A percentile compares a stretch with the other conserved stretches of the same genome.
Conservation (phyloP, 768 basidiomycete genomes). For the Sporobolomyces roseus region DNA sequence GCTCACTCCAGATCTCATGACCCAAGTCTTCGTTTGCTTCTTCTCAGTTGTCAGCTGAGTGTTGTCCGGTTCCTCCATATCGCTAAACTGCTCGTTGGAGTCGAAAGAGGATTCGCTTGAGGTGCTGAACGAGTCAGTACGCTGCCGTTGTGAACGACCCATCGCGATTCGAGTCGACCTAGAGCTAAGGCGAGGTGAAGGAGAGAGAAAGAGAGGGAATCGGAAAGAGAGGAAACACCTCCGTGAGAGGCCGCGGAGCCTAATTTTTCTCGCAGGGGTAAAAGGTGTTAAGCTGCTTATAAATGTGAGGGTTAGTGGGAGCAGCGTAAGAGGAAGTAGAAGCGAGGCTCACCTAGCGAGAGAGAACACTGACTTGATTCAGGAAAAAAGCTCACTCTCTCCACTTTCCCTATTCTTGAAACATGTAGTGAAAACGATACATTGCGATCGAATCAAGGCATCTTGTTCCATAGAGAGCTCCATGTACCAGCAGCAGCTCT, state of each 20-base stretch:
- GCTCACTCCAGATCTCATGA: constrained; percentile 13
- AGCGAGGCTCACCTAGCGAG: too few relatives aligned
- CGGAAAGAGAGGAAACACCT: too few relatives aligned
- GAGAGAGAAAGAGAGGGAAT: neutral
- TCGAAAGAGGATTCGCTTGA: constrained; percentile 1
- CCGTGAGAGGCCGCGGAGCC: too few relatives aligned
- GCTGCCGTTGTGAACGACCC: neutral
- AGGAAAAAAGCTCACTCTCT: too few relatives aligned
- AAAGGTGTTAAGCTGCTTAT: too few relatives aligned
- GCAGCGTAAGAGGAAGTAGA: too few relatives aligned
- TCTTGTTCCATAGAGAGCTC: constrained; percentile 10
- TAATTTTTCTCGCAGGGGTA: too few relatives aligned
- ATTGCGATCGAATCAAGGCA: neutral
- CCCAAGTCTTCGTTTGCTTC: neutral
- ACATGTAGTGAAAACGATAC: neutral
- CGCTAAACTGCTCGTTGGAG: constrained; percentile 4
- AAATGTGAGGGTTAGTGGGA: too few relatives aligned
- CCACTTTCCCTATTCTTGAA: too few relatives aligned
- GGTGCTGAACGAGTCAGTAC: constrained; percentile 1
- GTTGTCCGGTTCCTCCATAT: neutral
- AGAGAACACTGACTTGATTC: too few relatives aligned
- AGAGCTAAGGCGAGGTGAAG: neutral
- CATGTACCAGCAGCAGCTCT: neutral
- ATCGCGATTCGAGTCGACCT: neutral
- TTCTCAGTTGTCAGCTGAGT: neutral